A percentile compares a stretch with the other conserved stretches of the same genome.
Evolutionary conservation across 495 filamentous ascomycete genomes (phyloP).

Genomic region (Cairneyella variabilis): DNA sequence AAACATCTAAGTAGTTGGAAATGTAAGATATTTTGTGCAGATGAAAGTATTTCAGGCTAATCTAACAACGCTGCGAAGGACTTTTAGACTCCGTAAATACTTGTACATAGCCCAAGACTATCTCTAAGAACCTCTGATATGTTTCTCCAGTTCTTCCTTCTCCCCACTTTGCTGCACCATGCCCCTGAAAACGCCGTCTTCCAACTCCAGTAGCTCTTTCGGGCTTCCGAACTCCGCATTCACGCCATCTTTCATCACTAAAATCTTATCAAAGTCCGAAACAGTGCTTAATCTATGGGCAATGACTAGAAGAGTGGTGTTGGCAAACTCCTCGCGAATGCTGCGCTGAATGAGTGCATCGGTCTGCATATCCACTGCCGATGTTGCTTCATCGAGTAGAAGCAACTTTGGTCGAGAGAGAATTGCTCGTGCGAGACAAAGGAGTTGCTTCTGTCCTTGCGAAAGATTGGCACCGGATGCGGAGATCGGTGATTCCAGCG

Average conservation of each 20-base stretch:
- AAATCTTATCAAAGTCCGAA: slow-evolving; percentile 40
- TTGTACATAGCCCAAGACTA: no score
- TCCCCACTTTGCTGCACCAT: slow-evolving; percentile 59
- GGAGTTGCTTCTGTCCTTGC: slow-evolving; percentile 47
- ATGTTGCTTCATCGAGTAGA: slow-evolving; percentile 50
- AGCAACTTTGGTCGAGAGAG: slow-evolving; percentile 40
- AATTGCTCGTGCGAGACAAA: slow-evolving; percentile 49
- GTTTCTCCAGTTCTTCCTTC: slow-evolving; percentile 40
- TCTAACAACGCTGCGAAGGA: no score
- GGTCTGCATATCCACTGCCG: slow-evolving; percentile 44
- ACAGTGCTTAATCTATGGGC: slow-evolving; percentile 49
- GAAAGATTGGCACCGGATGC: slow-evolving; percentile 33
- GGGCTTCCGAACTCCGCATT: slow-evolving; percentile 31
- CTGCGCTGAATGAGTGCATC: slow-evolving; percentile 45
- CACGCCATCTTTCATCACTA: slow-evolving; percentile 40
- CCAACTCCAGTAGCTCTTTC: slow-evolving; percentile 15
- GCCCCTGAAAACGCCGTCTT: slow-evolving; percentile 40
- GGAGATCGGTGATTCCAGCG: slow-evolving; percentile 38
- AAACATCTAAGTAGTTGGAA: no score
- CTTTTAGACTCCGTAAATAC: no score
- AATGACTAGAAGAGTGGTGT: slow-evolving; percentile 43
- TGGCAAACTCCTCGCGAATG: slow-evolving; percentile 33
- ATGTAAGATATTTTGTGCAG: no score
- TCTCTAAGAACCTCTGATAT: no score
- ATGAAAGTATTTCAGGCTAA: no score